phyloP scores from a whole-genome alignment of 805 yeast genomes.

The Candida adriatica region DNA sequence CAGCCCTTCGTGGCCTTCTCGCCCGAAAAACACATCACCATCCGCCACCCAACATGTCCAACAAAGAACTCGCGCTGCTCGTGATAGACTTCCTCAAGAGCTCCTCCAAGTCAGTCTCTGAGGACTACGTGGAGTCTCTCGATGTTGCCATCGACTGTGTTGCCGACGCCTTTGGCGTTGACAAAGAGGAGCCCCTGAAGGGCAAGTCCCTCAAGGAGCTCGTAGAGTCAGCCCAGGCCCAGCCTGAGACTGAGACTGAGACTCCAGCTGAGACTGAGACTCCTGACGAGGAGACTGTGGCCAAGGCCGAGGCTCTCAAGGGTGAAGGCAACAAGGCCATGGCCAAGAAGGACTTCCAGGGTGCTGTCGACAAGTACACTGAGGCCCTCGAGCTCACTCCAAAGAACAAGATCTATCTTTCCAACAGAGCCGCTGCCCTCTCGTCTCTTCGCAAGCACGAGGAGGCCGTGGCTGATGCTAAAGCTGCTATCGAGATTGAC shows the following conservation, averaged over 20 bases:
- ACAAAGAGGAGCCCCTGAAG: slow-evolving; percentile 36
- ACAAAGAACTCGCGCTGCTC: slow-evolving; percentile 62
- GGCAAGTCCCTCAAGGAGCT: slow-evolving; percentile 39
- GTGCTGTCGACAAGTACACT: slow-evolving; percentile 73
- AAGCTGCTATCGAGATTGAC: slow-evolving; percentile 69
- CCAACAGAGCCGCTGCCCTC: slow-evolving; percentile 96
- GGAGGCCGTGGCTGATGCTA: slow-evolving; percentile 77
- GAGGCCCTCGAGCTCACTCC: slow-evolving; percentile 69
- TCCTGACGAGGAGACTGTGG: slow-evolving; percentile 42
- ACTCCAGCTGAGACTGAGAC: slow-evolving; percentile 25
- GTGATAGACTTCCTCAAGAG: slow-evolving; percentile 65
- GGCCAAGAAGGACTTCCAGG: slow-evolving; percentile 64
- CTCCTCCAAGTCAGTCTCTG: slow-evolving; percentile 53
- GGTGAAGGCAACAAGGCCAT: slow-evolving; percentile 84
- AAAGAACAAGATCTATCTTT: slow-evolving; percentile 73
- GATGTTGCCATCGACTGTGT: slow-evolving; percentile 94
- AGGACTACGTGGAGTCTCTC: slow-evolving; percentile 80
- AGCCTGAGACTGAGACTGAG: slow-evolving; percentile 17
- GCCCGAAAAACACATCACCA: no score
- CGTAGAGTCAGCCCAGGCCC: slow-evolving; percentile 22
- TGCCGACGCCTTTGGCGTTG: slow-evolving; percentile 74
- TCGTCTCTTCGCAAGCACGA: slow-evolving; percentile 71
- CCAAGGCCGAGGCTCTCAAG: slow-evolving; percentile 79
- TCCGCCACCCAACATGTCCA: slow-evolving; percentile 29
- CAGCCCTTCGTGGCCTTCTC: no score